Conservation (phyloP, 1,284 basidiomycete genomes). For the Moesziomyces parantarcticus region DNA sequence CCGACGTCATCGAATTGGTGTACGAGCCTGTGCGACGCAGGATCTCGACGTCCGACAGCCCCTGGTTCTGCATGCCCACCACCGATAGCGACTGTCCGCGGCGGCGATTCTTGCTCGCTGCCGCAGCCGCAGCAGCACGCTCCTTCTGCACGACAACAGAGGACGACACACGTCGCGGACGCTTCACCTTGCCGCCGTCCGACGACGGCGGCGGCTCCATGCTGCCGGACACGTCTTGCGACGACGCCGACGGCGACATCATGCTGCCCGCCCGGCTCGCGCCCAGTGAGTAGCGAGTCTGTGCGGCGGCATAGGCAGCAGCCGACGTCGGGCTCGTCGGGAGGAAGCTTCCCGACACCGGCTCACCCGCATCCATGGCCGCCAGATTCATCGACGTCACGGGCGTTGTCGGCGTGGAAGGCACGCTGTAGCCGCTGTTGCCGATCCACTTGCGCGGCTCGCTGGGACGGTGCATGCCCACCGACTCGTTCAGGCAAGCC, state of each 20-base stretch:
- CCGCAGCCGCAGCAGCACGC: slow-evolving; percentile 36
- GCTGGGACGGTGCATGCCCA: slow-evolving; percentile 59
- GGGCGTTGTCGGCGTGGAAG: slow-evolving; percentile 60
- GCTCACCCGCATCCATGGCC: slow-evolving; percentile 24
- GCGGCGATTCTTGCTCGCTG: slow-evolving; percentile 49
- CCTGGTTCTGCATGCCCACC: slow-evolving; percentile 53
- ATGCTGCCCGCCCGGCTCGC: slow-evolving; percentile 19
- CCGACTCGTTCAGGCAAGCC: slow-evolving; percentile 60
- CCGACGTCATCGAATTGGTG: slow-evolving; percentile 44
- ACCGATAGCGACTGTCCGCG: slow-evolving; percentile 59
- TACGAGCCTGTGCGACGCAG: slow-evolving; percentile 47
- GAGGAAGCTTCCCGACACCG: slow-evolving; percentile 9
- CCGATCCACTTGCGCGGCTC: slow-evolving; percentile 54
- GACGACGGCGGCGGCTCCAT: slow-evolving; percentile 55
- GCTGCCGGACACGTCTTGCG: slow-evolving; percentile 24
- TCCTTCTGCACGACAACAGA: slow-evolving; percentile 56
- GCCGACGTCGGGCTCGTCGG: slow-evolving; percentile 37
- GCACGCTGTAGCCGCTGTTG: slow-evolving; percentile 41
- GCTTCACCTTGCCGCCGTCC: slow-evolving; percentile 64
- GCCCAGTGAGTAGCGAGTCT: slow-evolving; percentile 49
- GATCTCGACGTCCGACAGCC: slow-evolving; percentile 34
- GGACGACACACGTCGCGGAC: slow-evolving; percentile 59
- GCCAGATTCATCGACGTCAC: slow-evolving; percentile 56
- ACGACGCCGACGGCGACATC: slow-evolving; percentile 42
- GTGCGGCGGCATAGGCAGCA: slow-evolving; percentile 58